phyloP scores from a whole-genome alignment of 2,329 filamentous ascomycete genomes.

The Blastomyces gilchristii region DNA sequence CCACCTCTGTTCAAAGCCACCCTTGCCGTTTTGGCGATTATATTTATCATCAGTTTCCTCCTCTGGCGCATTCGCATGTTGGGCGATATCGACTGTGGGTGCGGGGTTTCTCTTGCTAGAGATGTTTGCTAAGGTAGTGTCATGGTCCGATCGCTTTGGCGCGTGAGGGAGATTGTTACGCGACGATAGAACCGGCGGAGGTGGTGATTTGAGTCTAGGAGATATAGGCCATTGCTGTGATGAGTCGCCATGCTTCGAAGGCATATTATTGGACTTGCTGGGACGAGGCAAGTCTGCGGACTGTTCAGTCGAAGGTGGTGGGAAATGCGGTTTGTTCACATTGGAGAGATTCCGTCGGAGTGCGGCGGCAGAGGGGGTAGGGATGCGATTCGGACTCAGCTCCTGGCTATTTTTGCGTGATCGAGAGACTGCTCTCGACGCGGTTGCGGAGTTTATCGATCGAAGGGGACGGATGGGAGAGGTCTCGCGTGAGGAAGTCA shows the following conservation, averaged over 20 bases:
- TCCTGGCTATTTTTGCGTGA: conserved; percentile 61
- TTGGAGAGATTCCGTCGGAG: conserved; percentile 59
- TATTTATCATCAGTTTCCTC: conserved; percentile 16
- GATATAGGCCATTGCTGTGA: conserved; percentile 56
- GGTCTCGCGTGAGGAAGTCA: conserved; percentile 40
- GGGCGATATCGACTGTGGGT: not conserved
- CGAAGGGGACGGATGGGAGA: conserved; percentile 35
- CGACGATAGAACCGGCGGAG: conserved; percentile 36
- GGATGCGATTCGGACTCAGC: conserved; percentile 49
- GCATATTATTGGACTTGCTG: conserved; percentile 47
- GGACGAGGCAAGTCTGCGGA: conserved; percentile 52
- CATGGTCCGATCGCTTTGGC: conserved; percentile 38
- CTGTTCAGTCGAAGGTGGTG: conserved; percentile 50
- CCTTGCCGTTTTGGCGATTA: conserved; percentile 29
- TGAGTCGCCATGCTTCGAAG: conserved; percentile 29
- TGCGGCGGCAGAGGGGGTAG: conserved; percentile 50
- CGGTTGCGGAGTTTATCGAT: conserved; percentile 23
- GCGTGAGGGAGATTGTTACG: conserved; percentile 27
- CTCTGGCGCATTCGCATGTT: conserved; percentile 26
- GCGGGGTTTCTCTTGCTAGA: conserved; percentile 41
- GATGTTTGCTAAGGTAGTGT: conserved; percentile 41
- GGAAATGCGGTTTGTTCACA: conserved; percentile 55
- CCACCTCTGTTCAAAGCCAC: conserved; percentile 49
- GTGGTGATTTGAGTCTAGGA: conserved; percentile 49
- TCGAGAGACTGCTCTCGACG: conserved; percentile 35